Evolutionary conservation across 345 rosid species (phyloP), one percentile per base, ranked within the genome.

Genomic region (Rubroshorea leprosula): DNA sequence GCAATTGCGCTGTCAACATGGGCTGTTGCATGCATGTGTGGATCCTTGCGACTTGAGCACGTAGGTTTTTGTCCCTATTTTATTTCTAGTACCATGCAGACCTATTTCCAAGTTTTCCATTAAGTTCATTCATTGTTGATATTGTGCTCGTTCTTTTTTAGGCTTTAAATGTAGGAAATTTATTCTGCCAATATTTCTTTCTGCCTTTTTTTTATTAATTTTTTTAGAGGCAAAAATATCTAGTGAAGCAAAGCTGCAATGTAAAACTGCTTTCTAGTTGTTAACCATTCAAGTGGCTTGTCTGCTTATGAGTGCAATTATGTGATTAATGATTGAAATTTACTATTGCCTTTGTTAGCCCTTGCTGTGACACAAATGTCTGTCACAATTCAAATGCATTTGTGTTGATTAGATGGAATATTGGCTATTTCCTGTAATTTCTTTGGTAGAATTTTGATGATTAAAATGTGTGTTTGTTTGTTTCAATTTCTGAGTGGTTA

Each of bases 21-120:
- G 96, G 81, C 98, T 58, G 77, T 92, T 59, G 90, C 98, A 57
- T 80, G 87, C 55, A 72, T 84, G 72, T 92, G 96, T 70, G 98
- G 96, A 49, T 78, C 96, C 63, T 69, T 92, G 64, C 82, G 96
- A 38, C 96, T 92, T 66, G 98, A 92, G 70, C 75, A 84, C 52
- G 98, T 88, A 69, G 76, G 72, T 58, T 50, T 60, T 23, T 43
- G 26, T 20, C 19, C 29, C n/a, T 13, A 0, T 55, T 54, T 62
- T 49, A 21, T 47, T 29, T 9, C 17, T 1, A 19, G 45, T 45
- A 54, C 18, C 15, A 29, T 45, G 52, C 54, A n/a, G n/a, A n/a
- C n/a, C n/a, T 27, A 21, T 31, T 16, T 62, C 6, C 21, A 20
- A 23, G 9, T 62, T 62, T 23, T 50, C 41, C 4, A 26, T 7